Conservation (phyloP, 2,329 filamentous ascomycete species). For the Atkinsonella hypoxylon region DNA sequence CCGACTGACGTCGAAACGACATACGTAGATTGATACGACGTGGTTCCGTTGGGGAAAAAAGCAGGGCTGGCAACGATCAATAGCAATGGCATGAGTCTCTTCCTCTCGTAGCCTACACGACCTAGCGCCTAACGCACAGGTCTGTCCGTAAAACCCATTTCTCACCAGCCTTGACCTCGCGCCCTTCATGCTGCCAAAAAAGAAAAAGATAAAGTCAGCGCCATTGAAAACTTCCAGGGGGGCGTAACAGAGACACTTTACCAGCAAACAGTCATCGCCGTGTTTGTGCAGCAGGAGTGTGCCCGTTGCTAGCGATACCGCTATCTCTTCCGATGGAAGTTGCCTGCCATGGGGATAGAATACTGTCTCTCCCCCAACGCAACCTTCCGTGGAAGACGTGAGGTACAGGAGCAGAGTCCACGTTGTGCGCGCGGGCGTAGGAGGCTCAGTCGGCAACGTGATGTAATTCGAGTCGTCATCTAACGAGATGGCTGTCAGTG, state of each 20-base stretch:
- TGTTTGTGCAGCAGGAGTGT: slow-evolving; percentile 81
- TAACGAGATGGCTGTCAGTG: slow-evolving; percentile 20
- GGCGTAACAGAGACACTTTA: slow-evolving; percentile 21
- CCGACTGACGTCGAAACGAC: too few species aligned
- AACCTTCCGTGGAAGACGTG: slow-evolving; percentile 62
- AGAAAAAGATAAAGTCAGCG: not conserved
- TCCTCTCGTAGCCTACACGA: not conserved
- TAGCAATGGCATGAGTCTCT: too few species aligned
- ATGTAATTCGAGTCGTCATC: slow-evolving; percentile 81
- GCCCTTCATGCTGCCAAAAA: slow-evolving; percentile 72
- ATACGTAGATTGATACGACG: too few species aligned
- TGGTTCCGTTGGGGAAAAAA: too few species aligned
- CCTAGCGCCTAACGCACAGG: slow-evolving; percentile 50
- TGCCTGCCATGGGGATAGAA: slow-evolving; percentile 66
- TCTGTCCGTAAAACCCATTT: slow-evolving; percentile 89
- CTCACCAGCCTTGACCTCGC: slow-evolving; percentile 66
- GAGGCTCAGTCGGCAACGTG: slow-evolving; percentile 31
- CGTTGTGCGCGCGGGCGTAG: slow-evolving; percentile 46
- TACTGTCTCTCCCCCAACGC: slow-evolving; percentile 77
- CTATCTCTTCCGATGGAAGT: slow-evolving; percentile 50
- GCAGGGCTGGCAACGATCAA: too few species aligned
- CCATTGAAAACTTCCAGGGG: not conserved
- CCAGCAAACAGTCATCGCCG: slow-evolving; percentile 75
- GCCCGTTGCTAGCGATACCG: slow-evolving; percentile 67
- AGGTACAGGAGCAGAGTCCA: slow-evolving; percentile 89